phyloP scores from a whole-genome alignment of 139 green algal species.

The Spirogloea muscicola region DNA sequence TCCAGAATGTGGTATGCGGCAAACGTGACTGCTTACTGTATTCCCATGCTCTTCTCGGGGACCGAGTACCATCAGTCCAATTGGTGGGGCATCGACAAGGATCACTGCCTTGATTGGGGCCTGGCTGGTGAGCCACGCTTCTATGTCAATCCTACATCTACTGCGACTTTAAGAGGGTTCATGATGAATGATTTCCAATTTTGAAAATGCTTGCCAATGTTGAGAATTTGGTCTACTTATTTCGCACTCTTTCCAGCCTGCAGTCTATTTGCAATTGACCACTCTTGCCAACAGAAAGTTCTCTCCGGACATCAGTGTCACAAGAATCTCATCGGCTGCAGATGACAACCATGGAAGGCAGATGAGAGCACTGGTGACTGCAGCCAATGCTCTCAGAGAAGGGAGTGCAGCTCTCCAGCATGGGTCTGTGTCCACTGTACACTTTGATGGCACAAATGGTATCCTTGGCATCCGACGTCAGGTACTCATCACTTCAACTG shows the following conservation, averaged over 20 bases:
- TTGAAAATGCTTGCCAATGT: not conserved
- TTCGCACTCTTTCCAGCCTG: no score
- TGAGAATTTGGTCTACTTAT: not conserved
- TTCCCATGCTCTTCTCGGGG: conserved; percentile 70
- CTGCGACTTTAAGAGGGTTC: no score
- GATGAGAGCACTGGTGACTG: conserved; percentile 31
- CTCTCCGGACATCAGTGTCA: no score
- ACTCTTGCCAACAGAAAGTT: not conserved
- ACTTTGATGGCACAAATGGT: conserved; percentile 18
- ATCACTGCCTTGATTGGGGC: conserved; percentile 48
- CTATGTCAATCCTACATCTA: no score
- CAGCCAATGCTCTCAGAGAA: conserved; percentile 27
- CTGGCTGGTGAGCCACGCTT: no score
- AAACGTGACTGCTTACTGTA: conserved; percentile 53
- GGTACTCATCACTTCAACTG: no score
- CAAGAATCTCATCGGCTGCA: not conserved
- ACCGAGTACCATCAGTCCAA: conserved; percentile 56
- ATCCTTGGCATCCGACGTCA: conserved; percentile 20
- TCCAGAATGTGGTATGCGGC: conserved; percentile 61
- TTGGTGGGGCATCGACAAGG: conserved; percentile 60
- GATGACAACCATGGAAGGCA: conserved; percentile 23
- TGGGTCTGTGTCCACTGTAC: conserved; percentile 10
- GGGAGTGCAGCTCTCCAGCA: conserved; percentile 8
- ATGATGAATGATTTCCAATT: no score
- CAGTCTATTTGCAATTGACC: no score